phyloP scores from a whole-genome alignment of 371 early-diverging fungal genomes.

The Mortierella polycephala region DNA sequence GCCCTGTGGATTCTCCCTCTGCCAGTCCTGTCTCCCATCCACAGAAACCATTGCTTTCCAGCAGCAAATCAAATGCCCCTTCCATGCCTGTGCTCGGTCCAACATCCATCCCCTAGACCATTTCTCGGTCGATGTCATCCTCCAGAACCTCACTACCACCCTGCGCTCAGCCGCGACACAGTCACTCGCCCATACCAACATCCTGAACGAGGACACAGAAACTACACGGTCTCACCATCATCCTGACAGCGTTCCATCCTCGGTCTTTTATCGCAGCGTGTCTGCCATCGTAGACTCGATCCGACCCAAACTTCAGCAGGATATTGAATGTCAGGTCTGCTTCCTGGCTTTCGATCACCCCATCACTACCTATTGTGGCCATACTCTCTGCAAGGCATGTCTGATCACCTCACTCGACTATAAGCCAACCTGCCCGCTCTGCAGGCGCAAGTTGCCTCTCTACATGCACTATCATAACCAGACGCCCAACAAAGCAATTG shows the following conservation, averaged over 20 bases:
- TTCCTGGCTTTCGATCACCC: conserved; percentile 64
- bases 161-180: conserved; percentile 19
- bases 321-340: conserved; percentile 73
- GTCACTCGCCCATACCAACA: conserved; percentile 8
- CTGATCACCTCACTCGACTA: conserved; percentile 63
- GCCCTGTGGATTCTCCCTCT: conserved; percentile 61
- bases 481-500: conserved; percentile 37
- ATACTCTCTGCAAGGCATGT: conserved; percentile 74
- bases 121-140: conserved; percentile 41
- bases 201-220: conserved; percentile 19
- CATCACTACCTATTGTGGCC: conserved; percentile 76
- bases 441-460: conserved; percentile 56
- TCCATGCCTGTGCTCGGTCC: conserved; percentile 27
- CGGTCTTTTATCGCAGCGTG: conserved; percentile 21
- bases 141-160: conserved; percentile 36
- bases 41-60: conserved; percentile 25
- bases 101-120: conserved; percentile 54
- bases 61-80: conserved; percentile 31
- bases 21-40: conserved; percentile 54
- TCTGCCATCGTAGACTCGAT: conserved; percentile 21
- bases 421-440: conserved; percentile 58
- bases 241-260: conserved; percentile 13
- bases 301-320: conserved; percentile 38
- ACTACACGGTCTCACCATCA: conserved; percentile 15
- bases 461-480: conserved; percentile 51